Evolutionary conservation across 371 early-diverging fungal genomes (phyloP).

Genomic region (Mortierella sp.): DNA sequence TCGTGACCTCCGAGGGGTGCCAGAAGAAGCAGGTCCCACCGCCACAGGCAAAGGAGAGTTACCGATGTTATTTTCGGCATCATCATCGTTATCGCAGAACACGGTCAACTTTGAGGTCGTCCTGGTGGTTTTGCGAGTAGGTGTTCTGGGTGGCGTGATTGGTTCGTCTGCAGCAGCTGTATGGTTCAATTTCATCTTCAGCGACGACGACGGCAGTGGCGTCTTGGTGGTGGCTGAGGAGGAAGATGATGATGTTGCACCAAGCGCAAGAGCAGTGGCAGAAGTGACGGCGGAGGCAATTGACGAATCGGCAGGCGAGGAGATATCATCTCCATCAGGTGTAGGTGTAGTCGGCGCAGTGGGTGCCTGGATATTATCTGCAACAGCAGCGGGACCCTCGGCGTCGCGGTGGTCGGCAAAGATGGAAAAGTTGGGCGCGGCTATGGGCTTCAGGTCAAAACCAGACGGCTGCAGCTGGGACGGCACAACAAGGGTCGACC

Average conservation of each 20-base stretch:
- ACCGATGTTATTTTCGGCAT: neutral
- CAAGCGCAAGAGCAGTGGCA: neutral
- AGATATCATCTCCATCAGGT: too few relatives aligned
- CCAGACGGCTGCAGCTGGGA: slow-evolving; percentile 10
- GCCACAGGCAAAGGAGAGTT: neutral
- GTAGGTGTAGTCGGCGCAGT: too few relatives aligned
- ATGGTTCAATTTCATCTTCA: slow-evolving; percentile 10
- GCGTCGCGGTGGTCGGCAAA: neutral
- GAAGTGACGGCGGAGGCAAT: neutral
- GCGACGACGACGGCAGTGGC: neutral
- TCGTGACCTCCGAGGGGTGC: slow-evolving; percentile 2
- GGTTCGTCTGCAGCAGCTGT: slow-evolving; percentile 1
- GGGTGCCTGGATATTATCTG: neutral
- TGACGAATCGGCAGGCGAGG: neutral
- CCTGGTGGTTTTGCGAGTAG: slow-evolving; percentile 22
- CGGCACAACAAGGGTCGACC: slow-evolving; percentile 18
- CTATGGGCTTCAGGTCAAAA: slow-evolving; percentile 1
- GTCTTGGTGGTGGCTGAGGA: slow-evolving; percentile 7
- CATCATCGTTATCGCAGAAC: neutral
- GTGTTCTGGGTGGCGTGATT: slow-evolving; percentile 36
- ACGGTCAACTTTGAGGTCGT: slow-evolving; percentile 2
- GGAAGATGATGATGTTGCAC: neutral
- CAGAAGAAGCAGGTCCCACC: neutral
- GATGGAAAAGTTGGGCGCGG: slow-evolving; percentile 19
- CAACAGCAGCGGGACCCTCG: neutral